phyloP scores from a whole-genome alignment of 345 rosid species.

The Diplotaxis tenuifolia region DNA sequence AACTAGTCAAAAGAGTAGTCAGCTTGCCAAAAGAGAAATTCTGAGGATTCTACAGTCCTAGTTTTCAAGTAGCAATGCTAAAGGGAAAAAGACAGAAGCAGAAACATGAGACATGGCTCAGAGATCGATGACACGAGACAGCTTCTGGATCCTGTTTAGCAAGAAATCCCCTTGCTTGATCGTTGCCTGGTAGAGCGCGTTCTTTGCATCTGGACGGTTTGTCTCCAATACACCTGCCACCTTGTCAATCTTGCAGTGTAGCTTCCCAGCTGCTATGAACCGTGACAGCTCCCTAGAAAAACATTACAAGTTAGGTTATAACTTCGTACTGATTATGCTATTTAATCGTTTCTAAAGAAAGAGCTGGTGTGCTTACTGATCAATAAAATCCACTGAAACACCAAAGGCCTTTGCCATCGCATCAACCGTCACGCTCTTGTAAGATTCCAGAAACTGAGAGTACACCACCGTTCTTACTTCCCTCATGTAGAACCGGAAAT shows the following conservation, averaged over 20 bases:
- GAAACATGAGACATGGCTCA: conserved; percentile 42
- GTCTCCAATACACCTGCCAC: conserved; percentile 99
- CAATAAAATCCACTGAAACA: conserved; percentile 87
- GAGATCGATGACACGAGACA: conserved; percentile 90
- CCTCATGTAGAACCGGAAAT: conserved; percentile 97
- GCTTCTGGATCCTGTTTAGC: conserved; percentile 96
- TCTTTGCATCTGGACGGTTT: conserved; percentile 95
- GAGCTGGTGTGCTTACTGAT: conserved; percentile 54
- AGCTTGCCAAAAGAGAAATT: background rate
- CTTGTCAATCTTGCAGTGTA: conserved; percentile 98
- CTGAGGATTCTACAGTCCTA: conserved; percentile 2
- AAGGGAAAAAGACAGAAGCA: background rate
- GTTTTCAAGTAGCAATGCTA: conserved; percentile 4
- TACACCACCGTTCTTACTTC: conserved; percentile 92
- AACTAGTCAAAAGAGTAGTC: too few species aligned
- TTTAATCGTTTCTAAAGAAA: background rate
- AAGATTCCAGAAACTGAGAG: conserved; percentile 93
- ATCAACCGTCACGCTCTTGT: conserved; percentile 94
- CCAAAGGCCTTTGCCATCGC: conserved; percentile 99
- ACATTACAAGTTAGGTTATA: background rate
- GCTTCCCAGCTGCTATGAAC: conserved; percentile 95
- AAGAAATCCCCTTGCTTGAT: conserved; percentile 99
- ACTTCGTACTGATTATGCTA: background rate
- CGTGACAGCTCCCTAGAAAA: conserved; percentile 83
- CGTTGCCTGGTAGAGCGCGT: conserved; percentile 95